Conservation (phyloP, 371 early-diverging fungal genomes). For the Apophysomyces elegans region DNA sequence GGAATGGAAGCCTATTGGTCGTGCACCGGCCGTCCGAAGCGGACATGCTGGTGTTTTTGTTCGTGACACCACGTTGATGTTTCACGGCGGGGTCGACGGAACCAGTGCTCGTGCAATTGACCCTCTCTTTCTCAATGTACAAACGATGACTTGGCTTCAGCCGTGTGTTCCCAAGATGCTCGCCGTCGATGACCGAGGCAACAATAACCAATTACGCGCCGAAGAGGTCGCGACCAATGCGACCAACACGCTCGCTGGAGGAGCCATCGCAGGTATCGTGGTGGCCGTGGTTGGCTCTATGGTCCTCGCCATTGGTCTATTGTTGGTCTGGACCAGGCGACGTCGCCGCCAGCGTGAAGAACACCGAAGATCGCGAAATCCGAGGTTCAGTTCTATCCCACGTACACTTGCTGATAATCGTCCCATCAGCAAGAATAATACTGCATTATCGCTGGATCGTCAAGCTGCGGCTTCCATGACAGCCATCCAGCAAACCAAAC, state of each 20-base stretch:
- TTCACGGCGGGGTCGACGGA: conserved; percentile 5
- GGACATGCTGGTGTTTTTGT: conserved; percentile 10
- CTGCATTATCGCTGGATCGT: neutral
- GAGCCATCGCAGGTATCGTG: conserved; percentile 6
- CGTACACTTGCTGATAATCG: neutral
- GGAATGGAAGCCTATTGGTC: conserved; percentile 3
- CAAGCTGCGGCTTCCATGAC: neutral
- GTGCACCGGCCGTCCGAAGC: neutral
- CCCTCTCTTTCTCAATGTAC: neutral
- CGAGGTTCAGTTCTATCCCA: neutral
- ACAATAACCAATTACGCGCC: no score
- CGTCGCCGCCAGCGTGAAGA: conserved; percentile 6
- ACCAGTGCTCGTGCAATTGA: conserved; percentile 2
- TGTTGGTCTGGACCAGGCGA: conserved; percentile 8
- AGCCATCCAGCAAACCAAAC: neutral
- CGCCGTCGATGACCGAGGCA: neutral
- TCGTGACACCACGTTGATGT: conserved; percentile 6
- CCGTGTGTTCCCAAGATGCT: neutral
- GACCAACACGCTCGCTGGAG: neutral
- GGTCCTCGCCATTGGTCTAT: neutral
- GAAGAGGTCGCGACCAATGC: no score
- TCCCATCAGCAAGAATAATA: no score
- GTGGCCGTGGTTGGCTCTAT: neutral
- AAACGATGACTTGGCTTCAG: neutral
- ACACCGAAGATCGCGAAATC: neutral